These are phyloP conservation scores for Cladophialophora psammophila DNA, from an alignment of 2,329 filamentous ascomycete genomes.

Conservation along the genomic window DNA sequence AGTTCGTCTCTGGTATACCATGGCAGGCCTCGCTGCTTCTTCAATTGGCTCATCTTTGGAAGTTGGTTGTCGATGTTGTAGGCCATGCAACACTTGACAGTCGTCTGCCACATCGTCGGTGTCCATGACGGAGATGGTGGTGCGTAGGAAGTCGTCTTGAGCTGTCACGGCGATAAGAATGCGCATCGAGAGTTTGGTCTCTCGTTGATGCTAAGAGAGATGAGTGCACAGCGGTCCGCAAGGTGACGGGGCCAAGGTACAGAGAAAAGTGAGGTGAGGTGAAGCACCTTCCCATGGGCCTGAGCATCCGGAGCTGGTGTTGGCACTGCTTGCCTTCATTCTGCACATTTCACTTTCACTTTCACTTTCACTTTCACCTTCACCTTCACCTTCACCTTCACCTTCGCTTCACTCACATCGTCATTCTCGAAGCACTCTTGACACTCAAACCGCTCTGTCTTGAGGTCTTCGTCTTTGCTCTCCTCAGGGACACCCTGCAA, in stretches of 20 bases:
- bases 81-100: slow-evolving; percentile 10
- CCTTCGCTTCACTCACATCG: too few relatives aligned
- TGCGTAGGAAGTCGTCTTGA: slow-evolving; percentile 10
- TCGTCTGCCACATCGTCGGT: slow-evolving; percentile 5
- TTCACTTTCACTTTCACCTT: background rate
- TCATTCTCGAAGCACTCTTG: too few relatives aligned
- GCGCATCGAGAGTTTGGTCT: slow-evolving; percentile 21
- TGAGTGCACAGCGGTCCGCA: background rate
- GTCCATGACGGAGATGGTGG: slow-evolving; percentile 15
- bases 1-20: background rate
- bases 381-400: background rate
- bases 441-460: too few relatives aligned
- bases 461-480: too few relatives aligned
- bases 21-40: background rate
- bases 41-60: background rate
- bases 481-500: too few relatives aligned
- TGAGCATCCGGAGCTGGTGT: background rate
- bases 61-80: slow-evolving; percentile 3
- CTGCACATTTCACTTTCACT: background rate
- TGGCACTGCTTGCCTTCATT: background rate
- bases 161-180: slow-evolving; percentile 15
- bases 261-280: background rate
- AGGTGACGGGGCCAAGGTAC: too few relatives aligned
- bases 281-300: background rate
- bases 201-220: background rate